Base-by-base conservation (phyloP, 768 basidiomycete species). In the Dacryopinax primogenitus region DNA sequence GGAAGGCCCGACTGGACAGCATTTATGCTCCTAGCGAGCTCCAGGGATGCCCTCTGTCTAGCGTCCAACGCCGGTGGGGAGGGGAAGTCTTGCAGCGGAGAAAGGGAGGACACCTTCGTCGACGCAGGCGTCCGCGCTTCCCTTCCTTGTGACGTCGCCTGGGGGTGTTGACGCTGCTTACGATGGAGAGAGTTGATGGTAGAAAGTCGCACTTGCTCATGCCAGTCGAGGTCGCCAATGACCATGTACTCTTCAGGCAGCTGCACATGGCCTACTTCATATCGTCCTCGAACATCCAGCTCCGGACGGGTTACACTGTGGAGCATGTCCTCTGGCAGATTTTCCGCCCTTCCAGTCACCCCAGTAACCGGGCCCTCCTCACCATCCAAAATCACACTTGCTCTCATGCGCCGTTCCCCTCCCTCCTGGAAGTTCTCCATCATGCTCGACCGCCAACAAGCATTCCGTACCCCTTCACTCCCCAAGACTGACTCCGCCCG, bases 201-300 rank as follows among this genome's bases (percentile, higher is more conserved):
- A 15, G 51, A 58, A 13, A 58, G 26, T 11, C 51, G 51, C 26
- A 58, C 51, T 58, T 58, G 51, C 51, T 58, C 51, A 21, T 58
- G 51, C 51, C 51, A 58, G 51, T 58, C 51, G 6, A 58, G 23
- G 30, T 58, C 51, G 51, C 51, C 51, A 9, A 58, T 58, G 51
- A 58, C 32, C 51, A 58, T 58, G 26, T 30, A 30, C 51, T 58
- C 13, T 11, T 58, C 51, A 11, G 26, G 11, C 30, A 28, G 26
- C 30, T 21, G 51, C 30, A 15, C 26, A 2, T 9, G 11, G 36
- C 11, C 45, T 47, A 4, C 51, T 18, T 58, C 51, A 23, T 58
- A 2, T 4, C 13, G 13, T 13, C 26, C 51, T 23, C 12, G 51
- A 9, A 28, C 30, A 4, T 32, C 26, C 30, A 2, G 26, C 7